Conservation (phyloP, 345 rosid species). For the Adansonia digitata region DNA sequence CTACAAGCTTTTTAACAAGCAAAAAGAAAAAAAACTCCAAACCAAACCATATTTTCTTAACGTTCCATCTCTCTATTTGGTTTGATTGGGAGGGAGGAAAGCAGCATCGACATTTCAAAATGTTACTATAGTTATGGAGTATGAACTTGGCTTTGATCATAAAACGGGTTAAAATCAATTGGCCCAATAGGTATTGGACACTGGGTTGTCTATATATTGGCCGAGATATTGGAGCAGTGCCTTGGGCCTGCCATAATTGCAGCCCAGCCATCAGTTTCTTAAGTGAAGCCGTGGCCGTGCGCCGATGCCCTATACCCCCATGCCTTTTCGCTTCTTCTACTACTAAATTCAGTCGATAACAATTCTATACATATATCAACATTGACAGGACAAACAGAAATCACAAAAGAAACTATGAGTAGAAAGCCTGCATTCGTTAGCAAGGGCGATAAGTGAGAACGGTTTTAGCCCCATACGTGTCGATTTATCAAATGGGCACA, state of each 20-base stretch:
- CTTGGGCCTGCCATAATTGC: not conserved
- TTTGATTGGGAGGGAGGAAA: too few species aligned
- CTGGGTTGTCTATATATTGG: not conserved
- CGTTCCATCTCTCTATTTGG: too few species aligned
- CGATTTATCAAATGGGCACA: conserved; percentile 20
- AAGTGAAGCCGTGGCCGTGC: not conserved
- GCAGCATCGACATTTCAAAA: too few species aligned
- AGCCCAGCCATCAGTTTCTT: not conserved
- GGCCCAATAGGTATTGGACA: too few species aligned
- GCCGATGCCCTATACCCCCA: not conserved
- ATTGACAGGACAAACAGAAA: conserved; percentile 25
- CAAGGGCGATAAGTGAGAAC: too few species aligned
- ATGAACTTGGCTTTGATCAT: not conserved
- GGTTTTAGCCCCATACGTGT: conserved; percentile 24
- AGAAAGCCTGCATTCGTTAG: conserved; percentile 16
- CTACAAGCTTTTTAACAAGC: not conserved
- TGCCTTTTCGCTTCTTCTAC: too few species aligned
- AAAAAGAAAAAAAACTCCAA: too few species aligned
- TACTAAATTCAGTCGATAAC: conserved; percentile 2
- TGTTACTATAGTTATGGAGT: too few species aligned
- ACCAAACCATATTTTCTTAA: not conserved
- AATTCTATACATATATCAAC: conserved; percentile 31
- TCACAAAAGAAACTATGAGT: conserved; percentile 23
- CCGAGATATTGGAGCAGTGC: not conserved
- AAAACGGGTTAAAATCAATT: not conserved